Base-by-base conservation (phyloP, 2,329 filamentous ascomycete genomes). In the Acarospora socialis region DNA sequence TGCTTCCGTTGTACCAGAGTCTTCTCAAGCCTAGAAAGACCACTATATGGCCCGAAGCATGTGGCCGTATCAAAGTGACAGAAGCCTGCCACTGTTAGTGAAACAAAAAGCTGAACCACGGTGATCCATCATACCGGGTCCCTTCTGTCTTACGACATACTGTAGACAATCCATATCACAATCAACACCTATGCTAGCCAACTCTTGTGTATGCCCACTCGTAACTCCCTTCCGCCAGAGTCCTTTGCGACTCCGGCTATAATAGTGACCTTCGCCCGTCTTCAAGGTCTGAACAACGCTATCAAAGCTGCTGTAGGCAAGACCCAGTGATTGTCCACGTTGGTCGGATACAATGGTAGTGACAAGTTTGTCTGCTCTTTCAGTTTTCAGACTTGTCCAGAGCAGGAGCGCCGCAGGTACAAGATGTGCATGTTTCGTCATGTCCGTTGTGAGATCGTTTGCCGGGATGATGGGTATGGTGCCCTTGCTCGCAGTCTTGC, bases 181-280 rank as follows among this genome's bases (percentile, higher is more conserved):
- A 56, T 98, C 90, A 33, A 92, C 65, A 1, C 79, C 78, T 42
- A 98, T 70, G 35, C 75, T 75, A 14, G 95, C 65, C 30, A 98
- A 66, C 54, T 94, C 77, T 55, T 98, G 90, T 8, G 81, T 82
- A 53, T 95, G 86, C 9, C 90, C 90, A 33, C 87, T 95, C 6
- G 80, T 90, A 32, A 86, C 81, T 4, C 90, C 90, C 62, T 98
- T 98, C 57, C 92, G 79, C 90, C 90, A 98, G 17, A 98, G 59
- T 1, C 90, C 90, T 26, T 38, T 36, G 4, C 90, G 73, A 64
- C 94, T 95, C 32, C 90, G 71, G 61, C 87, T 95, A 58, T 94
- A 84, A 54, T 98, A 98, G 21, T 95, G 87, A 19, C 90, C 86
- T 8, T 69, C 66, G 13, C 77, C 76, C 5, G 83, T 92, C 47